Percentiles rank a stretch among this genome's conserved stretches.
These are phyloP conservation scores for Candida verbasci DNA, from an alignment of 805 yeast genomes.

Conservation along the genomic window DNA sequence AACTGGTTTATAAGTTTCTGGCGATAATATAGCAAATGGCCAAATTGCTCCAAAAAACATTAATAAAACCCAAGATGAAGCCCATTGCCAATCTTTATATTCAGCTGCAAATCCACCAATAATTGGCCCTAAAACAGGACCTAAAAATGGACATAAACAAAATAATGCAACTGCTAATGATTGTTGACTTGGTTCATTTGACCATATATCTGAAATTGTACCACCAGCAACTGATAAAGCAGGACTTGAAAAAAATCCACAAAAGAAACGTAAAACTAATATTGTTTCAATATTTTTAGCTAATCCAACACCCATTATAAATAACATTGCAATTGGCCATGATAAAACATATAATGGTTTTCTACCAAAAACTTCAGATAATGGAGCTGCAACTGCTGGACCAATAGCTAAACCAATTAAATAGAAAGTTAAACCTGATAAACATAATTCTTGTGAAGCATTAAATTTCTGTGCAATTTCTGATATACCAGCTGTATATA, in stretches of 20 bases:
- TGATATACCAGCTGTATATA: slow-evolving; percentile 62
- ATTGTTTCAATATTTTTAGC: slow-evolving; percentile 57
- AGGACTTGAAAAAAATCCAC: slow-evolving; percentile 76
- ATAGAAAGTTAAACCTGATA: slow-evolving; percentile 68
- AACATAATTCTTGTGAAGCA: slow-evolving; percentile 55
- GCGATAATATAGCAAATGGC: slow-evolving; percentile 44
- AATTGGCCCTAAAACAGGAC: slow-evolving; percentile 75
- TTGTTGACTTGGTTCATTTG: slow-evolving; percentile 45
- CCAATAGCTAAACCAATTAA: slow-evolving; percentile 68
- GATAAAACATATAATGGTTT: slow-evolving; percentile 55
- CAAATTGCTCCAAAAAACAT: slow-evolving; percentile 62
- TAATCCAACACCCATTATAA: slow-evolving; percentile 70
- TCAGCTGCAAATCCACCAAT: slow-evolving; percentile 71
- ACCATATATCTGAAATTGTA: slow-evolving; percentile 74
- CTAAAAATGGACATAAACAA: slow-evolving; percentile 74
- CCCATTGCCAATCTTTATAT: slow-evolving; percentile 64
- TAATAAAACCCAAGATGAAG: slow-evolving; percentile 56
- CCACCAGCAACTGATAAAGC: slow-evolving; percentile 85
- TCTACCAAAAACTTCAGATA: slow-evolving; percentile 68
- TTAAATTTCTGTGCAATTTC: slow-evolving; percentile 46
- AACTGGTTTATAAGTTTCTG: slow-evolving; percentile 77
- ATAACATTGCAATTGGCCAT: slow-evolving; percentile 63
- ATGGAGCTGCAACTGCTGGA: slow-evolving; percentile 68
- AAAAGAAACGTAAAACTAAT: slow-evolving; percentile 65
- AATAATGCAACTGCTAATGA: slow-evolving; percentile 76